Base-by-base conservation (phyloP, 805 yeast genomes). In the Candida alai region DNA sequence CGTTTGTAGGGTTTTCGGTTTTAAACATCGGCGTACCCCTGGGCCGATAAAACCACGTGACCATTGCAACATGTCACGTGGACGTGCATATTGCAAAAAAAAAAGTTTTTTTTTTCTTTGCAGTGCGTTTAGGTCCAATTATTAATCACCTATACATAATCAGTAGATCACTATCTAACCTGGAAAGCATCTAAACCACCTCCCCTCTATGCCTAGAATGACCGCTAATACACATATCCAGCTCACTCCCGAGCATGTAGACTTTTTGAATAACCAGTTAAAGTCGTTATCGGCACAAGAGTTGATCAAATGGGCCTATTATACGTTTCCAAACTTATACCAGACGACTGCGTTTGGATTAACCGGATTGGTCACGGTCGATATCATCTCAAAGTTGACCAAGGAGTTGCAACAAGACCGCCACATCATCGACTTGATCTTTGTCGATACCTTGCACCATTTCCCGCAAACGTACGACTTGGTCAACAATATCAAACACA, bases 341-440 rank as follows among this genome's bases (percentile, higher is more conserved):
- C 97, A 90, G 60, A 88, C 96, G 2, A 87, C 97, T 0, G 97
- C 97, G 1, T 88, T 90, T 60, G 97, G 97, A 0, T 69, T 90
- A 30, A 85, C 96, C 1, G 97, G 97, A 0, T 61, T 90, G 39
- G 95, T 84, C 19, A 89, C 90, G 9, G 67, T 85, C 27, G 96
- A 89, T 56, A 84, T 89, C 73, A 58, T 89, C 19, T 71, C 83
- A 20, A 76, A 78, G 51, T 47, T 80, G 30, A 17, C 31, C 8
- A 30, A 41, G 30, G 30, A 34, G 12, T 26, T 41, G 5, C 19
- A 29, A 7, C 30, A 24, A 3, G 39, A 28, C 8, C 28, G 22
- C 5, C 56, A 61, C 28, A 72, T 80, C 1, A 66, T 84, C 5
- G 94, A 88, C 36, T 65, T 89, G 36, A 81, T 90, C 2, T 90